These are phyloP conservation scores for Komagataella ulmi DNA, from an alignment of 805 yeast genomes.

Conservation along the genomic window DNA sequence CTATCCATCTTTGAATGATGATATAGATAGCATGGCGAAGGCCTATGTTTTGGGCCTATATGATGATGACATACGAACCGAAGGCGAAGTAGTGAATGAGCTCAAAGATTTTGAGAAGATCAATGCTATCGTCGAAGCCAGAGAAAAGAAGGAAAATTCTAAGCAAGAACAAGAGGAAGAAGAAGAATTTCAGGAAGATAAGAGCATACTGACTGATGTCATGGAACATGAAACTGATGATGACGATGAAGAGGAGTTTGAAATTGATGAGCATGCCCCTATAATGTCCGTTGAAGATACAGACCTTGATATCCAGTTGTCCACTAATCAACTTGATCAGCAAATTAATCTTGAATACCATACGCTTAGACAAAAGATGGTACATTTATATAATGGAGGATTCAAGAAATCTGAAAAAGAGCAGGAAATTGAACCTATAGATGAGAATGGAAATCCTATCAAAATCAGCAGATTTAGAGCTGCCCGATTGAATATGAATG, in stretches of 20 bases:
- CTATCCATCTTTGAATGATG: conserved; percentile 22
- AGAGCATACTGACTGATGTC: neutral
- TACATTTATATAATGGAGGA: conserved; percentile 32
- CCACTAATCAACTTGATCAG: conserved; percentile 24
- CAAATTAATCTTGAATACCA: conserved; percentile 45
- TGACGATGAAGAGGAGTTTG: conserved; percentile 22
- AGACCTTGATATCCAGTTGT: conserved; percentile 14
- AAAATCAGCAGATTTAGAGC: conserved; percentile 59
- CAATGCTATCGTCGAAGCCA: conserved; percentile 31
- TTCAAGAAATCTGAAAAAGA: conserved; percentile 32
- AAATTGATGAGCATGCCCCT: conserved; percentile 25
- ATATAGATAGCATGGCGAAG: conserved; percentile 43
- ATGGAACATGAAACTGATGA: conserved; percentile 16
- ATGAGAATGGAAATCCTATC: conserved; percentile 44
- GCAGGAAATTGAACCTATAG: conserved; percentile 53
- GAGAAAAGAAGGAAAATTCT: conserved; percentile 9
- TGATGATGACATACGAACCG: conserved; percentile 44
- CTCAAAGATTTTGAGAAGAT: conserved; percentile 40
- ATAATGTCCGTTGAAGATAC: conserved; percentile 12
- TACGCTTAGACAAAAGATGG: conserved; percentile 32
- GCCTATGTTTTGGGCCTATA: conserved; percentile 48
- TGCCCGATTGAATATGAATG: conserved; percentile 15
- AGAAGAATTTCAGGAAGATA: conserved; percentile 15
- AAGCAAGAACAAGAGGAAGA: conserved; percentile 9
- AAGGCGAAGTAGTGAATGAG: conserved; percentile 41